Conservation (phyloP, 257 asterid species). For the Nicotiana noctiflora region DNA sequence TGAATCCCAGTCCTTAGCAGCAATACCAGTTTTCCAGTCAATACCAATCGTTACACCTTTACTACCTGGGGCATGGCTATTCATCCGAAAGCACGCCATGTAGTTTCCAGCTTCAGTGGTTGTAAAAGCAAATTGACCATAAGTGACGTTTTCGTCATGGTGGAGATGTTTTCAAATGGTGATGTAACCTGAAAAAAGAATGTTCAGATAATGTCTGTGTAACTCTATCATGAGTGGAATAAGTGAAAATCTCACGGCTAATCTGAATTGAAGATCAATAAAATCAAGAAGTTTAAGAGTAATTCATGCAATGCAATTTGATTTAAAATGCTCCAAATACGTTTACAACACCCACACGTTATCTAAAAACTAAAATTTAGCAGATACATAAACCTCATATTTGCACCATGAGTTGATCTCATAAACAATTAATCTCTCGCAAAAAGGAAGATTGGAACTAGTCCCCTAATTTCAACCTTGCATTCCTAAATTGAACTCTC, state of each 20-base stretch:
- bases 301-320: background rate
- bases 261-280: background rate
- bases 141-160: conserved; percentile 50
- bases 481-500: background rate
- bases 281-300: background rate
- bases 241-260: background rate
- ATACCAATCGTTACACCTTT: conserved; percentile 54
- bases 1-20: conserved; percentile 77
- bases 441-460: background rate
- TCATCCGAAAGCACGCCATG: conserved; percentile 58
- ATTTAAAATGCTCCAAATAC: background rate
- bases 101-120: conserved; percentile 69
- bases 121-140: conserved; percentile 82
- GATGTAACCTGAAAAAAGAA: conserved; percentile 50
- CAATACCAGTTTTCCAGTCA: conserved; percentile 80
- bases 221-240: background rate
- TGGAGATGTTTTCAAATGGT: conserved; percentile 68
- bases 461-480: background rate
- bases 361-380: background rate
- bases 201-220: background rate
- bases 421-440: background rate
- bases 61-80: conserved; percentile 25
- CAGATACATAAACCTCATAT: background rate
- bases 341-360: background rate
- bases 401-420: background rate